Conservation (phyloP, 1,284 basidiomycete genomes). For the Boletus calvinii region DNA sequence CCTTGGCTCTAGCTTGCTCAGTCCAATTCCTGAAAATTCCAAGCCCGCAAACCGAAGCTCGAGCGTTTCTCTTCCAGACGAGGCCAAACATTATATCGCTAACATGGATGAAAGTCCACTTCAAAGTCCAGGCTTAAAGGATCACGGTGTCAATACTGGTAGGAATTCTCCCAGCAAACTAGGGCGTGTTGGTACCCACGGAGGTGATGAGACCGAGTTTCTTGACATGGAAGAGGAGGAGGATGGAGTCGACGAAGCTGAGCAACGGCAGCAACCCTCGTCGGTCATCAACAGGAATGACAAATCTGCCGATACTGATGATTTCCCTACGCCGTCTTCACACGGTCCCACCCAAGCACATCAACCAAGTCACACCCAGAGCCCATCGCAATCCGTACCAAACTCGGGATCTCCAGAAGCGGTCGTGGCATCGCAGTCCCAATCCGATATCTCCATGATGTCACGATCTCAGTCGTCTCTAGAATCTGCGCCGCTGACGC, state of each 20-base stretch:
- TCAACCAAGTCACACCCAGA: conserved; percentile 14
- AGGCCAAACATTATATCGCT: conserved; percentile 67
- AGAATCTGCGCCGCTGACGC: conserved; percentile 20
- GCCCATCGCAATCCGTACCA: conserved; percentile 9
- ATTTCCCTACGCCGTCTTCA: conserved; percentile 44
- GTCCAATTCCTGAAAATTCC: conserved; percentile 30
- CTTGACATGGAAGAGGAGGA: conserved; percentile 59
- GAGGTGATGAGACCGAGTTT: conserved; percentile 39
- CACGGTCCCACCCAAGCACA: conserved; percentile 21
- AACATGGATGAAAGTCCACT: conserved; percentile 63
- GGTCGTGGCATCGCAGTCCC: conserved; percentile 19
- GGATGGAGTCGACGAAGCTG: conserved; percentile 32
- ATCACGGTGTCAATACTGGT: background rate
- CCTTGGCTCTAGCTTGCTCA: conserved; percentile 25
- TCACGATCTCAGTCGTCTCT: conserved; percentile 31
- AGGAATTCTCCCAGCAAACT: conserved; percentile 5
- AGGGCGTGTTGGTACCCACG: conserved; percentile 3
- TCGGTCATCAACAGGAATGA: conserved; percentile 21
- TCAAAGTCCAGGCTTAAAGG: conserved; percentile 43
- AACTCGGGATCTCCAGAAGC: conserved; percentile 12
- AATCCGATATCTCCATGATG: conserved; percentile 23
- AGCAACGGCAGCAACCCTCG: conserved; percentile 19
- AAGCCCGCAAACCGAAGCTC: conserved; percentile 50
- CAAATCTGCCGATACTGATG: conserved; percentile 34
- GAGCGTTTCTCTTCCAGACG: conserved; percentile 67